Percentiles rank a stretch among this genome's conserved stretches.
Evolutionary conservation across 2,329 filamentous ascomycete genomes (phyloP).

Genomic region (Fusarium buharicum): DNA sequence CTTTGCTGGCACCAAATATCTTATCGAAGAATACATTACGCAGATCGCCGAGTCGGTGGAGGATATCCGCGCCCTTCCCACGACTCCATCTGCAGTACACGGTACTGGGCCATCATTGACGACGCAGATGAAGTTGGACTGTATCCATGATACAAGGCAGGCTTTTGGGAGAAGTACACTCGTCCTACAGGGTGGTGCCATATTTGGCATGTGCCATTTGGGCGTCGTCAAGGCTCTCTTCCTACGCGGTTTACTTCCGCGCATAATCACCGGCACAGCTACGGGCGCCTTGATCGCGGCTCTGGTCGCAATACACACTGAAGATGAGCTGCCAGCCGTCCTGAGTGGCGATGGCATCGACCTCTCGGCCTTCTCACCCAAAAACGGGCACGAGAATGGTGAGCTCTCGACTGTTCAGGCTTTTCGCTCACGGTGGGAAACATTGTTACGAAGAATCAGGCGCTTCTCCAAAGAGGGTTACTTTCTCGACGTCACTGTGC

Average conservation of each 20-base stretch:
- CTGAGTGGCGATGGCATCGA: conserved; percentile 84
- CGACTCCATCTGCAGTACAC: conserved; percentile 55
- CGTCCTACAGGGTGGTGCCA: conserved; percentile 88
- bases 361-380: conserved; percentile 76
- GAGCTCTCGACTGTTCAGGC: conserved; percentile 51
- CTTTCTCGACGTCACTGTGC: conserved; percentile 81
- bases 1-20: conserved; percentile 86
- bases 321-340: conserved; percentile 82
- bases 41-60: conserved; percentile 84
- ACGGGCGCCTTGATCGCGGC: conserved; percentile 91
- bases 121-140: conserved; percentile 83
- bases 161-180: conserved; percentile 88
- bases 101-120: conserved; percentile 61
- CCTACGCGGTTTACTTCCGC: conserved; percentile 80
- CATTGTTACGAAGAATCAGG: conserved; percentile 71
- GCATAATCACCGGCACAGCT: conserved; percentile 91
- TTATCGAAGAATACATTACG: conserved; percentile 91
- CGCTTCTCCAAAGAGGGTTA: conserved; percentile 82
- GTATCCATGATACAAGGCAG: conserved; percentile 86
- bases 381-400: conserved; percentile 46
- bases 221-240: conserved; percentile 91
- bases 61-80: conserved; percentile 76
- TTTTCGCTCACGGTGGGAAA: conserved; percentile 61
- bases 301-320: conserved; percentile 85
- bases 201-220: conserved; percentile 90